phyloP scores from a whole-genome alignment of 257 asterid genomes.

The Hygrophila difformis region DNA sequence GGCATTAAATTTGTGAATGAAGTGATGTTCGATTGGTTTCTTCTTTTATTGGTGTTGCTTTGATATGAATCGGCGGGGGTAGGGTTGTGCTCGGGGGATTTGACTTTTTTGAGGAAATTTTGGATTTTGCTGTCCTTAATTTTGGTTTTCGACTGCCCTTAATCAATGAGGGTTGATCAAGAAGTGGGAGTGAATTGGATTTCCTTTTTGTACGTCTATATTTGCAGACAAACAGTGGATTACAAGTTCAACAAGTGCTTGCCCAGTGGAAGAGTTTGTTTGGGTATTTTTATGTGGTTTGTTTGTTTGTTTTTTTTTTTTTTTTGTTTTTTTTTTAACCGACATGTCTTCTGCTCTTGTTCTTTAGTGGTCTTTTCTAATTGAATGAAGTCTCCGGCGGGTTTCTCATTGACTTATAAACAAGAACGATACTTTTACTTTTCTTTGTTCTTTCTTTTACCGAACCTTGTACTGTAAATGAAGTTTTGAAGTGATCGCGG shows the following conservation, averaged over 20 bases:
- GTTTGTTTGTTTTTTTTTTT: too few species aligned
- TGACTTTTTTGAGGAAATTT: neutral
- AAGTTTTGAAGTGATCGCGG: neutral
- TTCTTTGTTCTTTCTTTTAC: neutral
- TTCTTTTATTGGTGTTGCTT: conserved; percentile 7
- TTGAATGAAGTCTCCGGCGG: too few species aligned
- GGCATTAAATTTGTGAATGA: conserved; percentile 6
- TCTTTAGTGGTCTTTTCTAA: conserved; percentile 16
- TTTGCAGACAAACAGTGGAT: conserved; percentile 7
- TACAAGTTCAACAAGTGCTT: conserved; percentile 5
- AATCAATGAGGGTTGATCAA: conserved; percentile 4
- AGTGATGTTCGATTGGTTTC: conserved; percentile 12
- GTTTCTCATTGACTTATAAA: too few species aligned
- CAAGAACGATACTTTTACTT: too few species aligned
- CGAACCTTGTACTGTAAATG: neutral
- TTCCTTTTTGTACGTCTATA: neutral
- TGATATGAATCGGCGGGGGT: conserved; percentile 14
- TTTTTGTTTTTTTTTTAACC: neutral
- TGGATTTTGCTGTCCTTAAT: conserved; percentile 2
- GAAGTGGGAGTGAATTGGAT: conserved; percentile 3
- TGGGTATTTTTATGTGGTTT: conserved; percentile 4
- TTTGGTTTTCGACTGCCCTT: neutral
- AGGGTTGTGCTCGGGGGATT: conserved; percentile 2
- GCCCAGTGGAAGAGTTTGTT: conserved; percentile 10
- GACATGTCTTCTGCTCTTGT: conserved; percentile 3